phyloP scores from a whole-genome alignment of 768 basidiomycete species.

The Russula foetens region DNA sequence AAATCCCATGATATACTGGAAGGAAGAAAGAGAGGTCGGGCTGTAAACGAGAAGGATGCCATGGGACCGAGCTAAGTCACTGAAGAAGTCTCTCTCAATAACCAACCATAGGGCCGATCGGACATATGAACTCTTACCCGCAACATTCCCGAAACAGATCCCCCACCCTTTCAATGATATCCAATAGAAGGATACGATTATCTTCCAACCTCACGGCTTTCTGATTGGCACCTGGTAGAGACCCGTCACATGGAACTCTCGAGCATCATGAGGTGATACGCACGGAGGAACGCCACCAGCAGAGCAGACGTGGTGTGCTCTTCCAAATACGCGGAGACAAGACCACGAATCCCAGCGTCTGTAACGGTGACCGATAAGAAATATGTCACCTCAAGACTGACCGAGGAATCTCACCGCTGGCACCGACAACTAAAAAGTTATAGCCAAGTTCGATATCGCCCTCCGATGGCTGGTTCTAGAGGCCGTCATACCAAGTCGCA shows the following conservation, averaged over 20 bases:
- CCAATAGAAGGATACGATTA: conserved; percentile 4
- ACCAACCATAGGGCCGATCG: not conserved
- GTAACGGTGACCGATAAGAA: not conserved
- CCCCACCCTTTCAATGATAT: conserved; percentile 7
- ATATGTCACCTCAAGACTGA: not conserved
- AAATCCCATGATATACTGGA: conserved; percentile 2
- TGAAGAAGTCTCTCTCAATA: not conserved
- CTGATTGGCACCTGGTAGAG: conserved; percentile 8
- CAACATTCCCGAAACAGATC: conserved; percentile 12
- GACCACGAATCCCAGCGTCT: conserved; percentile 4
- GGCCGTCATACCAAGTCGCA: not conserved
- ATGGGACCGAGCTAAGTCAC: conserved; percentile 10
- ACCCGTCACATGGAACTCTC: not conserved
- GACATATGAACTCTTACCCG: not conserved
- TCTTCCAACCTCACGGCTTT: not conserved
- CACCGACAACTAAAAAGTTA: conserved; percentile 5
- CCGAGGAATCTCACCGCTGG: not conserved
- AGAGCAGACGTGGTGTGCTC: not conserved
- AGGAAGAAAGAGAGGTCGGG: not conserved
- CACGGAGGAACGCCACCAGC: conserved; percentile 1
- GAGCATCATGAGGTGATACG: not conserved
- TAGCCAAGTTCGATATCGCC: conserved; percentile 4
- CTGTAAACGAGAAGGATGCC: conserved; percentile 11
- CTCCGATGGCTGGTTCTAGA: not conserved
- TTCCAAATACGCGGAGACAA: conserved; percentile 3